These are phyloP conservation scores for Euptelea pleiosperma DNA, from an alignment of 164 flowering plant species.

Conservation along the genomic window DNA sequence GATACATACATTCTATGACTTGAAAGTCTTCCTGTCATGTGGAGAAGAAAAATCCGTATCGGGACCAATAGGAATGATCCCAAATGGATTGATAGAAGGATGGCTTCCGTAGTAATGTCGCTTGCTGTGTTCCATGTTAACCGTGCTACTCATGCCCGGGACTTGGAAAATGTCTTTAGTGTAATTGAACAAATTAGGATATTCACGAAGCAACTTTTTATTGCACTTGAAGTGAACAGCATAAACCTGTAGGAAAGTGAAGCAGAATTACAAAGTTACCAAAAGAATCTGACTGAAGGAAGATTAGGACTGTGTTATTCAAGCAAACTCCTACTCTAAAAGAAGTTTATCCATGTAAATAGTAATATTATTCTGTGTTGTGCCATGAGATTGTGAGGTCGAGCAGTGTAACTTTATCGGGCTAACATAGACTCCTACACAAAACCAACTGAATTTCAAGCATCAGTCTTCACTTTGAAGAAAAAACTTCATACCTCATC, in stretches of 20 bases:
- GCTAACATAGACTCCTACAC: not conserved
- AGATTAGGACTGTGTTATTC: not conserved
- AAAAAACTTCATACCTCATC: constrained; percentile 72
- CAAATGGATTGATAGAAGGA: constrained; percentile 79
- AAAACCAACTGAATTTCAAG: not conserved
- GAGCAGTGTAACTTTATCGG: not conserved
- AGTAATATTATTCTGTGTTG: no score
- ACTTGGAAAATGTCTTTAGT: constrained; percentile 81
- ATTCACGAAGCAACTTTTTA: constrained; percentile 77
- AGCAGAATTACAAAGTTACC: not conserved
- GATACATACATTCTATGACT: constrained; percentile 20
- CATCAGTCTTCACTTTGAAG: not conserved
- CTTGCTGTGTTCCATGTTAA: constrained; percentile 89
- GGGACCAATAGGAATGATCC: constrained; percentile 76
- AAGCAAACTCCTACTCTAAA: no score
- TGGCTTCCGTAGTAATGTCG: constrained; percentile 91
- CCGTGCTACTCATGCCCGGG: constrained; percentile 74
- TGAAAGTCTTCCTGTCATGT: constrained; percentile 69
- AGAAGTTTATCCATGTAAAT: no score
- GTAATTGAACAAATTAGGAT: constrained; percentile 83
- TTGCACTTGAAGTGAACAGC: constrained; percentile 97
- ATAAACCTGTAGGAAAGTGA: constrained; percentile 57
- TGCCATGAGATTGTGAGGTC: not conserved
- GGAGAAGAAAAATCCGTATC: constrained; percentile 59
- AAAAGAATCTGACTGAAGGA: not conserved